A percentile compares a stretch with the other conserved stretches of the same genome.
These are phyloP conservation scores for Cucurbita pepo DNA, from an alignment of 306 rosid species.

Conservation along the genomic window DNA sequence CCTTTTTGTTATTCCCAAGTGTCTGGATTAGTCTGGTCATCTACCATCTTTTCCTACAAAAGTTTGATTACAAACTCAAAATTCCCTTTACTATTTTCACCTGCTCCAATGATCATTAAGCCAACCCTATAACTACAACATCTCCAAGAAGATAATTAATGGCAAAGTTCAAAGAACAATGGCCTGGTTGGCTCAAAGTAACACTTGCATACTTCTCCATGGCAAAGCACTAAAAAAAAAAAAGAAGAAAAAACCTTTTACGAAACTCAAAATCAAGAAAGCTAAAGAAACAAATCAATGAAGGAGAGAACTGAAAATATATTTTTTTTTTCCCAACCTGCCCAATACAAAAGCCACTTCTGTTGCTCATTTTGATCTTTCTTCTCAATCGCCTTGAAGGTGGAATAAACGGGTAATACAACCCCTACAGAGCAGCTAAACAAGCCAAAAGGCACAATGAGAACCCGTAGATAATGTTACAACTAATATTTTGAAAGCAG, in stretches of 20 bases:
- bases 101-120: not conserved
- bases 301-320: not conserved
- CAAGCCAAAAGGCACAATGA: slow-evolving; percentile 4
- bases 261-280: not conserved
- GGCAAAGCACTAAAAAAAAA: not conserved
- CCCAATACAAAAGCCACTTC: slow-evolving; percentile 82
- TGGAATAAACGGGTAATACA: slow-evolving; percentile 77
- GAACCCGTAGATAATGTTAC: not conserved
- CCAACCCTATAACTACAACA: not conserved
- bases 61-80: not conserved
- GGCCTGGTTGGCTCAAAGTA: not conserved
- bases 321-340: slow-evolving; percentile 28
- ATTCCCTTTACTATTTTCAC: not conserved
- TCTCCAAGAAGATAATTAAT: not conserved
- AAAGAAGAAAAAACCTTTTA: not conserved
- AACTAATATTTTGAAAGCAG: not conserved
- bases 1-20: not conserved
- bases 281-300: not conserved
- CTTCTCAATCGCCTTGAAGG: slow-evolving; percentile 77
- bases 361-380: slow-evolving; percentile 56
- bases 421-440: slow-evolving; percentile 76
- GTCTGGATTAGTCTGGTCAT: not conserved
- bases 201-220: not conserved
- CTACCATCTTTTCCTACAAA: not conserved
- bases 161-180: not conserved